Conservation (phyloP, 345 rosid genomes). For the Citrus reticulata region DNA sequence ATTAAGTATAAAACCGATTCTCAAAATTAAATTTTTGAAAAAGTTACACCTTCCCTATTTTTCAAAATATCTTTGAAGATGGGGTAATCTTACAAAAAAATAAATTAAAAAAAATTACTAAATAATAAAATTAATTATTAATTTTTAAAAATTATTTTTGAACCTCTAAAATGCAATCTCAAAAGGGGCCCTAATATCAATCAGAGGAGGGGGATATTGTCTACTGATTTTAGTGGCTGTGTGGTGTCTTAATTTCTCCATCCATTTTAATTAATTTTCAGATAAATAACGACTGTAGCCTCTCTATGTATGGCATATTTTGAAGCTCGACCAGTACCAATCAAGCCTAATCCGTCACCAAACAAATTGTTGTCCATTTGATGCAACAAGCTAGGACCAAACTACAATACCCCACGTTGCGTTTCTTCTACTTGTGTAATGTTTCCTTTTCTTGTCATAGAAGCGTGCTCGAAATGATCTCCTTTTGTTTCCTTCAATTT, state of each 20-base stretch:
- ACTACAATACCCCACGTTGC: neutral
- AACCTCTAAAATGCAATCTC: no score
- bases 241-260: neutral
- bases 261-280: neutral
- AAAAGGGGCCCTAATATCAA: neutral
- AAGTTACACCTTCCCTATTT: no score
- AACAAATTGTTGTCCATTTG: neutral
- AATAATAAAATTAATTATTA: no score
- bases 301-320: neutral
- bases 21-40: no score
- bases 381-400: neutral
- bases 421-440: neutral
- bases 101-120: no score
- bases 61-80: no score
- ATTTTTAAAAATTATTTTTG: no score
- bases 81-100: fast-evolving
- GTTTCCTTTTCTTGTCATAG: neutral
- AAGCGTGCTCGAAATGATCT: neutral
- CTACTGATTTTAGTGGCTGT: no score
- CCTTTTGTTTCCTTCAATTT: neutral
- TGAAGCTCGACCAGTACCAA: neutral
- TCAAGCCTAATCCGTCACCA: neutral
- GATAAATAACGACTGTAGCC: neutral
- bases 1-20: no score
- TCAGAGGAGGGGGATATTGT: no score